Percentiles rank a stretch among this genome's conserved stretches.
phyloP scores from a whole-genome alignment of 73 alveolate species.

The Paraurostyla sp. region DNA sequence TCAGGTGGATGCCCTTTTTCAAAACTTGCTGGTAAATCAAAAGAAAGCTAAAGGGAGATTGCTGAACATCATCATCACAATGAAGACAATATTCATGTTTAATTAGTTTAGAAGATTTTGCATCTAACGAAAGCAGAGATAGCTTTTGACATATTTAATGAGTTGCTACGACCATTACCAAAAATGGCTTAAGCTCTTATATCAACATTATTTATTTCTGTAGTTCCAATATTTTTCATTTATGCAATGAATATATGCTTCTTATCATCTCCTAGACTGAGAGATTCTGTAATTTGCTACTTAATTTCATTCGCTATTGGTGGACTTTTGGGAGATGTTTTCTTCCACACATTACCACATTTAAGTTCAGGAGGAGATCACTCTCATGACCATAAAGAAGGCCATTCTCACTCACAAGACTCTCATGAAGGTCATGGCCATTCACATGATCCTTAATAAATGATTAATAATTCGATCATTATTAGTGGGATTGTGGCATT shows the following conservation, averaged over 20 bases:
- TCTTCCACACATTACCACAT: slow-evolving; percentile 88
- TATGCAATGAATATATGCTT: slow-evolving; percentile 48
- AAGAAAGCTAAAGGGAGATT: slow-evolving; percentile 6
- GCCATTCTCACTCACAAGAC: slow-evolving; percentile 51
- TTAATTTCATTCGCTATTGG: slow-evolving; percentile 89
- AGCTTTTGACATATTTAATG: slow-evolving; percentile 33
- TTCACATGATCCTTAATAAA: slow-evolving; percentile 41
- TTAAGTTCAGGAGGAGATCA: slow-evolving; percentile 58
- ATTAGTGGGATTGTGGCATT: slow-evolving; percentile 67
- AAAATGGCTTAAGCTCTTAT: slow-evolving; percentile 15
- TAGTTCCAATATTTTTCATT: slow-evolving; percentile 69
- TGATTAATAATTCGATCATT: slow-evolving; percentile 56
- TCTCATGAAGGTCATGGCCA: slow-evolving; percentile 52
- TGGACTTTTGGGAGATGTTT: slow-evolving; percentile 91
- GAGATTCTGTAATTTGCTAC: slow-evolving; percentile 64
- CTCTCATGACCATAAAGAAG: slow-evolving; percentile 42
- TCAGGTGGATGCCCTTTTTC: slow-evolving; percentile 51
- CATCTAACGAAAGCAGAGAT: slow-evolving; percentile 9
- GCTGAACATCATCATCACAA: slow-evolving; percentile 43
- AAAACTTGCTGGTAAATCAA: slow-evolving; percentile 23
- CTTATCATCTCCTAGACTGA: slow-evolving; percentile 12
- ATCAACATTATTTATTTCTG: slow-evolving; percentile 65
- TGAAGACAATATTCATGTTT: slow-evolving; percentile 41
- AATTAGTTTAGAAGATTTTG: slow-evolving; percentile 12
- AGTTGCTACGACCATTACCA: slow-evolving; percentile 27